Evolutionary conservation across 495 filamentous ascomycete species (phyloP).

Genomic region (Neurospora sp.): DNA sequence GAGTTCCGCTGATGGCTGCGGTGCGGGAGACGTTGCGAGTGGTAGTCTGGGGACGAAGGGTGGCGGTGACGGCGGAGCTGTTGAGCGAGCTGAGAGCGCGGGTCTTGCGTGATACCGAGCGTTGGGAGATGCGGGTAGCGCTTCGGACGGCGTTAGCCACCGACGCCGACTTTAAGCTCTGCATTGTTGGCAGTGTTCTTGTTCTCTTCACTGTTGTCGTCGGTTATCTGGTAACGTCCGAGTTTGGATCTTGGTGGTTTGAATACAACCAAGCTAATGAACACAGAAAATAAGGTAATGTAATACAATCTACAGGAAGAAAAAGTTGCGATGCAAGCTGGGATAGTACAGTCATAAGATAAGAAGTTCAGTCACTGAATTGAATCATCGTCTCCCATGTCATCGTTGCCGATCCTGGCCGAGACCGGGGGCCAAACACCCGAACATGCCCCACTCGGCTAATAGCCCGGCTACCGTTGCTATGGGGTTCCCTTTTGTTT

Average conservation of each 20-base stretch:
- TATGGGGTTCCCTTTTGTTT: not conserved
- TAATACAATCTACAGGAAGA: not conserved
- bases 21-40: not conserved
- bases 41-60: not conserved
- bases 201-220: not conserved
- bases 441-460: not conserved
- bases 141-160: slow-evolving; percentile 11
- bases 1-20: not conserved
- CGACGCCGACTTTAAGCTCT: slow-evolving; percentile 8
- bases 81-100: not conserved
- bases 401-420: slow-evolving; percentile 1
- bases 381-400: not conserved
- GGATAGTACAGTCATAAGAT: not conserved
- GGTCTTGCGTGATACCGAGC: slow-evolving; percentile 1
- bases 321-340: not conserved
- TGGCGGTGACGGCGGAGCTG: not conserved
- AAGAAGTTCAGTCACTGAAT: not conserved
- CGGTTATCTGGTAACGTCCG: not conserved
- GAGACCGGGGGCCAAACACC: not conserved
- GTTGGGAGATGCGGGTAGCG: slow-evolving; percentile 3
- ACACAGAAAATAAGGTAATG: not conserved
- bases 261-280: not conserved
- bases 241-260: not conserved
- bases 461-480: not conserved
- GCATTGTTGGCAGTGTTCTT: slow-evolving; percentile 9